These are phyloP conservation scores for Triticum monococcum DNA, from an alignment of 176 grass and related monocot genomes.

Conservation along the genomic window DNA sequence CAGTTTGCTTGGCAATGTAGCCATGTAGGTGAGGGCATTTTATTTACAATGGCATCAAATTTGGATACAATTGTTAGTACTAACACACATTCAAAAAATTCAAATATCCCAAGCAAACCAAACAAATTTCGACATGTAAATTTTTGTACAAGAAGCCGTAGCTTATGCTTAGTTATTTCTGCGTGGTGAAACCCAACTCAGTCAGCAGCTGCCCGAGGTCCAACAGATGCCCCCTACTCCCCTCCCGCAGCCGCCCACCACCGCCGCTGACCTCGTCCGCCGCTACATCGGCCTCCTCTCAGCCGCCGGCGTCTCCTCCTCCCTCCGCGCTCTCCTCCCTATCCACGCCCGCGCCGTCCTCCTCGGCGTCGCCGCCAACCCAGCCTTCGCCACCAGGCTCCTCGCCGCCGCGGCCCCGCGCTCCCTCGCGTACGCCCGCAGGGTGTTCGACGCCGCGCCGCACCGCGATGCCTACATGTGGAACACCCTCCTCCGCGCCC, in stretches of 20 bases:
- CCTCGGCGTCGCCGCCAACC: slow-evolving; percentile 47
- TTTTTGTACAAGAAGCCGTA: background rate
- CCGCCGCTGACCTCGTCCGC: background rate
- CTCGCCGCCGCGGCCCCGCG: slow-evolving; percentile 26
- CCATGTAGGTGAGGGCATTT: no score
- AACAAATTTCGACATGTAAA: background rate
- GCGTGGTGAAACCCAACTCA: background rate
- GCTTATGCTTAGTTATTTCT: background rate
- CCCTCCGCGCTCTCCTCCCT: slow-evolving; percentile 41
- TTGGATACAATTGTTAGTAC: background rate
- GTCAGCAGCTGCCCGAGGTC: background rate
- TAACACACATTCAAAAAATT: background rate
- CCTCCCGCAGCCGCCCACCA: background rate
- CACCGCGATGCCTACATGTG: slow-evolving; percentile 65
- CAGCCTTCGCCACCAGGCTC: slow-evolving; percentile 55
- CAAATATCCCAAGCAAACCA: background rate
- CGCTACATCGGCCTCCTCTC: slow-evolving; percentile 21
- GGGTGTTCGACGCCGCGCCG: slow-evolving; percentile 62
- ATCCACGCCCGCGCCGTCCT: slow-evolving; percentile 65
- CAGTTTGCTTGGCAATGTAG: no score
- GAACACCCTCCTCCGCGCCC: slow-evolving; percentile 76
- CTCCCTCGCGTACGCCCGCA: slow-evolving; percentile 66
- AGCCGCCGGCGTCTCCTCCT: background rate
- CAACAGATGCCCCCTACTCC: slow-evolving; percentile 5
- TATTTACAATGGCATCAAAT: background rate